Percentiles rank a stretch among this genome's conserved stretches.
phyloP scores from a whole-genome alignment of 768 basidiomycete species.

The Lactarius tabidus region DNA sequence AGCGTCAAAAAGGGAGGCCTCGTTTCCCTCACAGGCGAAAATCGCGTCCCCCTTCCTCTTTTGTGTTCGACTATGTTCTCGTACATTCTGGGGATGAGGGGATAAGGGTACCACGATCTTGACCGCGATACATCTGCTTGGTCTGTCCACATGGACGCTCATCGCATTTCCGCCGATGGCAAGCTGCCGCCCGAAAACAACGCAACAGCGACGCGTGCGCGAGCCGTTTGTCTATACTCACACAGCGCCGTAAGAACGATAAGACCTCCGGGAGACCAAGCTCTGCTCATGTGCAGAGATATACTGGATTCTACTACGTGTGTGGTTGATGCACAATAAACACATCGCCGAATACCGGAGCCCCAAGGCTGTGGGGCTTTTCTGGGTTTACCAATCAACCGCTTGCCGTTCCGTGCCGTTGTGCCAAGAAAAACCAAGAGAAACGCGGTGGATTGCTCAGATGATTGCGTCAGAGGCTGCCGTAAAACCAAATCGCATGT shows the following conservation, averaged over 20 bases:
- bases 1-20: constrained; percentile 92
- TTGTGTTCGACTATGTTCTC: neutral
- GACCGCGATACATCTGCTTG: constrained; percentile 86
- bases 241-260: constrained; percentile 51
- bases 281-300: constrained; percentile 70
- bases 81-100: constrained; percentile 36
- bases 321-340: too few relatives aligned
- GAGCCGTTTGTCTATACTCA: constrained; percentile 13
- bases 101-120: too few relatives aligned
- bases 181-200: constrained; percentile 26
- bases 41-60: neutral
- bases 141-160: constrained; percentile 75
- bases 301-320: too few relatives aligned
- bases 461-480: neutral
- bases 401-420: neutral
- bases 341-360: neutral
- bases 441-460: neutral
- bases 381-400: neutral
- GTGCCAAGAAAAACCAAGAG: neutral
- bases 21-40: constrained; percentile 65
- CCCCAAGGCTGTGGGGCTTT: neutral
- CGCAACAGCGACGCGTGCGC: constrained; percentile 27
- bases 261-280: constrained; percentile 75
- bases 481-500: neutral
- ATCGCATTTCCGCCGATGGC: constrained; percentile 65